These are phyloP conservation scores for Cladosporium sp. DNA, from an alignment of 2,329 filamentous ascomycete species.

Conservation along the genomic window DNA sequence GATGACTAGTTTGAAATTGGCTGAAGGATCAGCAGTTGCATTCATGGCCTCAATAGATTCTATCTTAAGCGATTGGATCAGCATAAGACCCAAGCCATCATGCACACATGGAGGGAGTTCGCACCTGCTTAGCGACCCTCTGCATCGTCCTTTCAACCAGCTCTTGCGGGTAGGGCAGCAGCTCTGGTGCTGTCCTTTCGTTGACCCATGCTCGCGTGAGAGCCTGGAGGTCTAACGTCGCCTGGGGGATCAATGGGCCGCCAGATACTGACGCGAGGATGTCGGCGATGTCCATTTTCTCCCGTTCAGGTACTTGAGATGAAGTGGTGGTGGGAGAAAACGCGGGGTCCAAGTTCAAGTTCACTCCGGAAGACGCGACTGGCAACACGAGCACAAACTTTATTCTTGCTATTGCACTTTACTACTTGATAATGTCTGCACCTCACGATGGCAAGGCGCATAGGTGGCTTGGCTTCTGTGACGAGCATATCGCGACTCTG, in stretches of 20 bases:
- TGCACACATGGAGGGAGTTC: not conserved
- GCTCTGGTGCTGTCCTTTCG: conserved; percentile 81
- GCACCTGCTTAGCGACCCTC: conserved; percentile 25
- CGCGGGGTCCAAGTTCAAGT: not conserved
- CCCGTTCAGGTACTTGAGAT: not conserved
- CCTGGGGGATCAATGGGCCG: conserved; percentile 39
- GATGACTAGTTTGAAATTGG: conserved; percentile 89
- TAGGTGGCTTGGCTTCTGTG: no score
- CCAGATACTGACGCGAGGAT: conserved; percentile 49
- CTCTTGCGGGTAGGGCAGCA: conserved; percentile 72
- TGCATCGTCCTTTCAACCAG: conserved; percentile 80
- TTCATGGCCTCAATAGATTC: conserved; percentile 56
- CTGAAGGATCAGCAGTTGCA: conserved; percentile 79
- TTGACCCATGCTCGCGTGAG: conserved; percentile 91
- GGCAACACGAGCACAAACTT: not conserved
- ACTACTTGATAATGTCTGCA: no score
- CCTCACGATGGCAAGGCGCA: no score
- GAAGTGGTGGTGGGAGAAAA: not conserved
- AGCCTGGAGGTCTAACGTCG: conserved; percentile 69
- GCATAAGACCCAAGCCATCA: not conserved
- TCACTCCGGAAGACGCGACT: conserved; percentile 3
- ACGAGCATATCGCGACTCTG: no score
- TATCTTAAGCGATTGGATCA: conserved; percentile 18
- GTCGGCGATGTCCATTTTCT: conserved; percentile 39
- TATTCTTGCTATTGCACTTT: not conserved